A percentile compares a stretch with the other conserved stretches of the same genome.
Evolutionary conservation across 768 basidiomycete genomes (phyloP).

Genomic region (Tubosaeta sp.): DNA sequence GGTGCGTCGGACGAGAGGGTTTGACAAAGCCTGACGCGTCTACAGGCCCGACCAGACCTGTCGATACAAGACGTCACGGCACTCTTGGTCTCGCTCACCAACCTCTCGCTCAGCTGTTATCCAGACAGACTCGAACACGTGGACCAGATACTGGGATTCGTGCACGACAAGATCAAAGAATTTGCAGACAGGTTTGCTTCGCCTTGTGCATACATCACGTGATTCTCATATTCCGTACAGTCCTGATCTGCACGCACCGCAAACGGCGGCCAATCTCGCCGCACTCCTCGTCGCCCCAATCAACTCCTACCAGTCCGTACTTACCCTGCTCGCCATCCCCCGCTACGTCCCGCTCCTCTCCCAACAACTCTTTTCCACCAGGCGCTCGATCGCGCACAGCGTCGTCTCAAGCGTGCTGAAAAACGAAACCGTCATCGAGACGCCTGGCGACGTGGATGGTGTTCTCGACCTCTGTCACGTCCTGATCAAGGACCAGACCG

Average conservation of each 20-base stretch:
- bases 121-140: conserved; percentile 97
- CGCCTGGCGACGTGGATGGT: conserved; percentile 90
- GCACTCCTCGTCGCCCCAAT: conserved; percentile 91
- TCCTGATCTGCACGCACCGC: conserved; percentile 82
- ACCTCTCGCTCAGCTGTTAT: conserved; percentile 94
- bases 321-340: conserved; percentile 95
- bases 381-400: conserved; percentile 90
- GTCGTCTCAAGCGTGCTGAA: conserved; percentile 92
- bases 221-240: conserved; percentile 35
- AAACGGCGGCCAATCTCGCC: conserved; percentile 87
- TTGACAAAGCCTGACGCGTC: not conserved
- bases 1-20: conserved; percentile 41
- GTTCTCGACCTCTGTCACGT: conserved; percentile 92
- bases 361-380: conserved; percentile 84
- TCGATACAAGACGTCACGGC: conserved; percentile 98
- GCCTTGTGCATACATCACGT: not conserved
- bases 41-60: conserved; percentile 90
- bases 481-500: conserved; percentile 80
- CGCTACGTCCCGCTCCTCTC: conserved; percentile 80
- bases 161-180: conserved; percentile 80
- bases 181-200: conserved; percentile 65
- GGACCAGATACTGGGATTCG: conserved; percentile 90
- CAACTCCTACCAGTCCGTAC: conserved; percentile 92
- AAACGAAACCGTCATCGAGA: conserved; percentile 94
- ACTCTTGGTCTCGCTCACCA: conserved; percentile 89